These are phyloP conservation scores for Tritrichomonas musculus DNA, from an alignment of 208 protist genomes.

Conservation along the genomic window DNA sequence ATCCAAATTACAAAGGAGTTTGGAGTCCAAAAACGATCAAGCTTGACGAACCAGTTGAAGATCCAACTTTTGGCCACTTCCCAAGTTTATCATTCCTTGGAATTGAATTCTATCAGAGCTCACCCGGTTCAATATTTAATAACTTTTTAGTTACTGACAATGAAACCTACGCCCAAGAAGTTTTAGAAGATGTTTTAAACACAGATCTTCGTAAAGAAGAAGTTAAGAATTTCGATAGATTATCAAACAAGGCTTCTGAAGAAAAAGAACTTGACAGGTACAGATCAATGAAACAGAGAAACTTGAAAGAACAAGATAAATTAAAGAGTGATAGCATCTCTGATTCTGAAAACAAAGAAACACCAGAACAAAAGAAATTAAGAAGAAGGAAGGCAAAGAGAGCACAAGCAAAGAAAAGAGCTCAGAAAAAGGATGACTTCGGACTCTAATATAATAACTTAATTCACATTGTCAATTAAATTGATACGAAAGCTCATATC, in stretches of 20 bases:
- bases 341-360: background rate
- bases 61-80: constrained; percentile 1
- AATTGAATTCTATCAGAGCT: background rate
- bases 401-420: too few species aligned
- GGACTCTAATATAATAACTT: too few species aligned
- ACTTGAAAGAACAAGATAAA: background rate
- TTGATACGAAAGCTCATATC: too few species aligned
- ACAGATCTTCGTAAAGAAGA: background rate
- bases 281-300: background rate
- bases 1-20: constrained; percentile 6
- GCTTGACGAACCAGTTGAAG: background rate
- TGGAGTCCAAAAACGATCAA: background rate
- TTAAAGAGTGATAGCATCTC: background rate
- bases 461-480: too few species aligned
- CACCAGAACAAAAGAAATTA: background rate
- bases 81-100: background rate
- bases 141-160: constrained; percentile 2
- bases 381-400: background rate
- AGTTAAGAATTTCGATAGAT: background rate
- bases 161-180: background rate
- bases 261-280: background rate
- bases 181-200: background rate
- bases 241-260: background rate
- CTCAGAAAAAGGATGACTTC: too few species aligned
- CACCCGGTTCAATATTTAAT: background rate